Percentiles rank a stretch among this genome's conserved stretches.
These are phyloP conservation scores for Cyclocybe aegerita DNA, from an alignment of 768 basidiomycete species.

Conservation along the genomic window DNA sequence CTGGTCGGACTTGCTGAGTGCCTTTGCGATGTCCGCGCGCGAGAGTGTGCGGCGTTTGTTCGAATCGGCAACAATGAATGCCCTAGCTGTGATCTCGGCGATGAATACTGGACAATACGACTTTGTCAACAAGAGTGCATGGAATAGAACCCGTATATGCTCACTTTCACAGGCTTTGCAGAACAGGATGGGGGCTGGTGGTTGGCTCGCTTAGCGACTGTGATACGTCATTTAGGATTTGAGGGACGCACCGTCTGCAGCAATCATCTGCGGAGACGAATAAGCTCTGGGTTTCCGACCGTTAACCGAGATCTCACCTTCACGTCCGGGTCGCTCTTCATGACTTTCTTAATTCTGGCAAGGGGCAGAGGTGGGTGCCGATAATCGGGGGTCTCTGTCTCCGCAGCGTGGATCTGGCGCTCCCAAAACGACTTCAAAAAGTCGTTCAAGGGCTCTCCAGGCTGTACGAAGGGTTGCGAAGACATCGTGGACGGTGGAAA, in stretches of 20 bases:
- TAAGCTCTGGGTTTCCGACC: conserved; percentile 8
- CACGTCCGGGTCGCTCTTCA: conserved; percentile 97
- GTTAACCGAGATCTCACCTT: conserved; percentile 57
- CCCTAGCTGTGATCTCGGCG: conserved; percentile 92
- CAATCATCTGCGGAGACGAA: conserved; percentile 77
- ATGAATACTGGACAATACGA: conserved; percentile 77
- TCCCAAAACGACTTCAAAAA: conserved; percentile 92
- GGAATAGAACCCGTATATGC: conserved; percentile 28
- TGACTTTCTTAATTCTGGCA: conserved; percentile 97
- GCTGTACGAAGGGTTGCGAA: conserved; percentile 67
- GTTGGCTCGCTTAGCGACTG: conserved; percentile 2
- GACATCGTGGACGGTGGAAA: conserved; percentile 19
- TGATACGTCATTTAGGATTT: conserved; percentile 11
- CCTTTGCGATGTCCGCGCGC: conserved; percentile 90
- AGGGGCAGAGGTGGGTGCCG: conserved; percentile 87
- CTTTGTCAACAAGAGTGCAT: not conserved
- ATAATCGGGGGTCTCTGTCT: conserved; percentile 87
- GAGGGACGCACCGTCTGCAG: conserved; percentile 74
- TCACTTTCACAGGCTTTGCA: conserved; percentile 98
- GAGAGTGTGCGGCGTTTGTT: conserved; percentile 96
- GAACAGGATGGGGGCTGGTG: conserved; percentile 85
- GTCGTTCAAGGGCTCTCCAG: conserved; percentile 83
- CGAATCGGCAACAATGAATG: conserved; percentile 93
- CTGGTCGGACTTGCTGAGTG: conserved; percentile 89
- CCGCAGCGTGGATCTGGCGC: conserved; percentile 81